Percentiles rank a stretch among this genome's conserved stretches.
Conservation (phyloP, 148 eudicot species). For the Camellia sinensis region DNA sequence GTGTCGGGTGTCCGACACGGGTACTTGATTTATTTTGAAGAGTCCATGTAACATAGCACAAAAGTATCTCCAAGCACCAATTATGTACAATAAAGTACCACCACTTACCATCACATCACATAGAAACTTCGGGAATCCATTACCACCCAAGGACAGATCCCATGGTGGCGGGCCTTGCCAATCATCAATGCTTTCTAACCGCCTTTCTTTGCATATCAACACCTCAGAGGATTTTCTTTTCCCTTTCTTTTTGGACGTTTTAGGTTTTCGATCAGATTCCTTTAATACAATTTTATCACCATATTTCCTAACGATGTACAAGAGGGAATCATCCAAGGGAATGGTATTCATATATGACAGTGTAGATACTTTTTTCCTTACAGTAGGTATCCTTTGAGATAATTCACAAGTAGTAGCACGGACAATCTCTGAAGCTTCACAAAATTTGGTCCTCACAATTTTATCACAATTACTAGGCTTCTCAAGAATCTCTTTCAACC, state of each 20-base stretch:
- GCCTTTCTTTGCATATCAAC: constrained; percentile 33
- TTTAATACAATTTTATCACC: constrained; percentile 66
- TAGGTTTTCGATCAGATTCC: constrained; percentile 75
- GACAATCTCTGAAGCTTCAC: constrained; percentile 58
- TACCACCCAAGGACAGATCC: constrained; percentile 74
- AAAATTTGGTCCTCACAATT: constrained; percentile 44
- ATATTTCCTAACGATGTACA: constrained; percentile 51
- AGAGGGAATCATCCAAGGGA: constrained; percentile 43
- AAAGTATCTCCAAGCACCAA: background rate
- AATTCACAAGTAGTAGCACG: constrained; percentile 42
- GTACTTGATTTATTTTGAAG: too few species aligned
- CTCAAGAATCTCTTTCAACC: constrained; percentile 68
- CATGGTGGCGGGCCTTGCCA: constrained; percentile 92
- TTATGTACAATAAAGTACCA: background rate
- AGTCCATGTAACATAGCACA: too few species aligned
- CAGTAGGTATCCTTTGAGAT: constrained; percentile 24
- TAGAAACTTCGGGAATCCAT: constrained; percentile 84
- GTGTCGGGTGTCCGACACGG: too few species aligned
- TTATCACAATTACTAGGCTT: constrained; percentile 36
- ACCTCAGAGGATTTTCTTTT: constrained; percentile 46
- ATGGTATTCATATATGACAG: constrained; percentile 23
- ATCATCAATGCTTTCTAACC: constrained; percentile 34
- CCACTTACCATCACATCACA: constrained; percentile 93
- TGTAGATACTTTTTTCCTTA: constrained; percentile 29
- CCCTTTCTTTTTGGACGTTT: constrained; percentile 64